phyloP scores from a whole-genome alignment of 1,284 basidiomycete species.

The Malassezia sp. region DNA sequence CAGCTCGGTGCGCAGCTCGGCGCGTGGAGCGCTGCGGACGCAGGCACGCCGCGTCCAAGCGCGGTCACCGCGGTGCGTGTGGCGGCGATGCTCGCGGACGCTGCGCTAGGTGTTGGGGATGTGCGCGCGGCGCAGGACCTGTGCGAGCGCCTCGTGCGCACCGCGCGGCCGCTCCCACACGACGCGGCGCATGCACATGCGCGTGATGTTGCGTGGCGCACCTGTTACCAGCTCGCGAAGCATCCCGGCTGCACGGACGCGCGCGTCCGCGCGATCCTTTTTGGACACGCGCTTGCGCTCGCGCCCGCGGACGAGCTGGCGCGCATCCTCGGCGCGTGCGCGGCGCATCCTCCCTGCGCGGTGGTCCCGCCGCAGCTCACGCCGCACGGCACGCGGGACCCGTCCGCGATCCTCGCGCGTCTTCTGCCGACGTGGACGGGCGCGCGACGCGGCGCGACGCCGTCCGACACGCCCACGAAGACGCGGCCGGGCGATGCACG shows the following conservation, averaged over 20 bases:
- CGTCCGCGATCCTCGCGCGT: too few relatives aligned
- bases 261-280: not conserved
- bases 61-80: conserved; percentile 4
- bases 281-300: conserved; percentile 11
- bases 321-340: conserved; percentile 4
- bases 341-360: too few relatives aligned
- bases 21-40: too few relatives aligned
- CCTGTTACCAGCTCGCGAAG: conserved; percentile 16
- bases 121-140: conserved; percentile 1
- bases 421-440: too few relatives aligned
- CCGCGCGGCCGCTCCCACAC: not conserved
- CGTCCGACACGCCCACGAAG: too few relatives aligned
- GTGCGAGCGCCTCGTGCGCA: conserved; percentile 6
- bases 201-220: conserved; percentile 13
- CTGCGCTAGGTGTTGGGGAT: conserved; percentile 6
- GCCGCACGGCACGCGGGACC: too few relatives aligned
- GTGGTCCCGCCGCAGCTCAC: too few relatives aligned
- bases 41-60: not conserved
- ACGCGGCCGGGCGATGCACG: too few relatives aligned
- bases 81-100: conserved; percentile 14
- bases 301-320: conserved; percentile 12
- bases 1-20: conserved; percentile 1
- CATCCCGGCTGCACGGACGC: conserved; percentile 7
- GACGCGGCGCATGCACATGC: not conserved
- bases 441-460: too few relatives aligned